Evolutionary conservation across 1,284 basidiomycete species (phyloP), one percentile per base, ranked within the genome.

Genomic region (Cryptococcus amylolentus): DNA sequence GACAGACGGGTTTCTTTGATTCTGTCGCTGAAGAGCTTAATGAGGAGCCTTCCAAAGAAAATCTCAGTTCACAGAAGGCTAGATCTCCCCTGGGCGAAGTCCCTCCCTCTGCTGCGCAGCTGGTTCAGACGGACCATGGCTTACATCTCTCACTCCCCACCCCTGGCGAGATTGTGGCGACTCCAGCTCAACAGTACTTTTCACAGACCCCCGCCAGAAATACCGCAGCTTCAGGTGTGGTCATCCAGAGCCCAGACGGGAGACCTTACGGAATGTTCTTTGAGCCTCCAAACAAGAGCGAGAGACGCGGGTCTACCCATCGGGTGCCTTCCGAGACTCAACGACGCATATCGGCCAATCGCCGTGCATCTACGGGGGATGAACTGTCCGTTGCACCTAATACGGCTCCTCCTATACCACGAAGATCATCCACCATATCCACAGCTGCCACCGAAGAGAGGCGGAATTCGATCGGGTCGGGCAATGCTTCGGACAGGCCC

Each of bases 231-330:
- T 88, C 89, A 3, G 95, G 95, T 0, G 83, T 97, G 20, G 83
- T 98, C 44, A 88, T 98, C 51, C 91, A 94, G 63, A 90, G 87
- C 69, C 90, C 91, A 0, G 91, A 96, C 70, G 95, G 95, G 0
- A 86, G 92, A 61, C 89, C 92, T 0, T 85, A 91, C 20, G 94
- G 92, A 6, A 94, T 98, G 62, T 91, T 93, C 78, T 98, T 98
- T 77, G 88, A 94, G 65, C 95, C 95, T 0, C 78, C 73, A 3
- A 62, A 63, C 12, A 68, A 66, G 51, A 55, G 58, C 7, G 67
- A 70, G 40, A 57, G 71, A 42, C 53, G 70, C 20, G 53, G 43
- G 2, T 69, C 70, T 4, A 47, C 52, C 18, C 58, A 58, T n/a
- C 49, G 65, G 6, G 51, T 62, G 14, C 55, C 56, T 3, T 62